Evolutionary conservation across 257 asterid genomes (phyloP).

Genomic region (Solanum rostratum): DNA sequence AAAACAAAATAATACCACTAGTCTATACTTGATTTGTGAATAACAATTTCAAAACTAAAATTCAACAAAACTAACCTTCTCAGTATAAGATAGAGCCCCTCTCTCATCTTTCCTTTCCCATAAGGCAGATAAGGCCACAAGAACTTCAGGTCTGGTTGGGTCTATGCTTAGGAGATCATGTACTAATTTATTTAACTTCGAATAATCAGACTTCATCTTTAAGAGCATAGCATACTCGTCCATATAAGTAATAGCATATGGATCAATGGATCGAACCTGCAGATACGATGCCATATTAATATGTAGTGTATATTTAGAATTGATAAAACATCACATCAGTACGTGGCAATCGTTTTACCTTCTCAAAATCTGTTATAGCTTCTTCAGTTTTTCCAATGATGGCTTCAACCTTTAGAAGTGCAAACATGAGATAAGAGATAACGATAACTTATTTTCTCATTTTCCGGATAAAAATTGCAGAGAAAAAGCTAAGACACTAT

Average conservation of each 20-base stretch:
- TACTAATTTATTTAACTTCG: slow-evolving; percentile 74
- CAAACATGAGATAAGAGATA: slow-evolving; percentile 4
- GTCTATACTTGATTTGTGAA: neutral
- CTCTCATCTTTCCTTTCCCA: slow-evolving; percentile 95
- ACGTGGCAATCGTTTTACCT: slow-evolving; percentile 28
- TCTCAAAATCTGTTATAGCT: slow-evolving; percentile 86
- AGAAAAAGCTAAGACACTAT: neutral
- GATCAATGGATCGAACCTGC: slow-evolving; percentile 86
- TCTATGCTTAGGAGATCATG: slow-evolving; percentile 77
- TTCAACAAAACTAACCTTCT: slow-evolving; percentile 48
- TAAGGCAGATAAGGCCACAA: slow-evolving; percentile 82
- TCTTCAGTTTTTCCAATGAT: slow-evolving; percentile 79
- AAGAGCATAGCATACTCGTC: slow-evolving; percentile 99
- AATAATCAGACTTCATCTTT: slow-evolving; percentile 63
- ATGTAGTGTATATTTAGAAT: neutral
- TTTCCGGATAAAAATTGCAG: neutral
- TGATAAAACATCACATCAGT: neutral
- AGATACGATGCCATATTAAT: neutral
- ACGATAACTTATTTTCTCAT: neutral
- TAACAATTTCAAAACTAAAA: neutral
- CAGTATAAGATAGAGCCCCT: slow-evolving; percentile 77
- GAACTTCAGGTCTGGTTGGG: slow-evolving; percentile 87
- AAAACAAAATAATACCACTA: neutral
- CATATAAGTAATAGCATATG: slow-evolving; percentile 74
- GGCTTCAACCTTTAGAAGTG: slow-evolving; percentile 64